Base-by-base conservation (phyloP, 2,329 filamentous ascomycete genomes). In the Seiridium unicorne region DNA sequence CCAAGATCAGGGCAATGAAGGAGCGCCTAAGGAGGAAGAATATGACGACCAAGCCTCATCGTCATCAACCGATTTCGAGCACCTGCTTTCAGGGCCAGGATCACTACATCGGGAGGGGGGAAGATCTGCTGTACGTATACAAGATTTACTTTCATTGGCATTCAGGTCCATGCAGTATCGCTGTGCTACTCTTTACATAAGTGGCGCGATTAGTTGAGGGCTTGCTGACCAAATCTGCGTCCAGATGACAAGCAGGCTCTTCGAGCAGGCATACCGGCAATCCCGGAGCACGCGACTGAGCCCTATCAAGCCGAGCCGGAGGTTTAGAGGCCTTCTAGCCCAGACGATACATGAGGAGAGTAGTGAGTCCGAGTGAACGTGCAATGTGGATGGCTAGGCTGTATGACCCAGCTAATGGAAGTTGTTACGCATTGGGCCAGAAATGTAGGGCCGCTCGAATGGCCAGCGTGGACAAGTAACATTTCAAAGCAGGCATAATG, bases 311-410 rank as follows among this genome's bases (percentile, higher is more conserved):
- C 72, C 77, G 8, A 73, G 78, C 58, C 74, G 76, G 56, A 73
- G 77, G 53, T 75, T 75, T 4, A 75, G 78, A 55, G 82, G 83
- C 1, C 70, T 91, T 18, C 74, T 89, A 48, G 81, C 83, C 35
- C 86, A 89, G 69, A 89, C 86, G 0, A 92, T 92, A 63, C 81
- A 89, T 60, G 89, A 91, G 72, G 89, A 92, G 70, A 87, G 89
- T 56, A 88, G 90, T 70, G 80, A 80, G 66, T 85, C 81, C 31
- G 82, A 81, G 56, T 68, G 32, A 38, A 35, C 32, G 32, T 31
- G 9, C 3, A 3, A 18, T 7, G 18, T 4, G 18, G 5, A 32
- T 31, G 18, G 18, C 18, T 26, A 26, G 18, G 18, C 18, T 26
- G 18, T 2, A 26, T 26, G 18, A 26, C 18, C 18, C 18, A 26